A percentile compares a stretch with the other conserved stretches of the same genome.
These are phyloP conservation scores for Cercis canadensis DNA, from an alignment of 306 rosid genomes.

Conservation along the genomic window DNA sequence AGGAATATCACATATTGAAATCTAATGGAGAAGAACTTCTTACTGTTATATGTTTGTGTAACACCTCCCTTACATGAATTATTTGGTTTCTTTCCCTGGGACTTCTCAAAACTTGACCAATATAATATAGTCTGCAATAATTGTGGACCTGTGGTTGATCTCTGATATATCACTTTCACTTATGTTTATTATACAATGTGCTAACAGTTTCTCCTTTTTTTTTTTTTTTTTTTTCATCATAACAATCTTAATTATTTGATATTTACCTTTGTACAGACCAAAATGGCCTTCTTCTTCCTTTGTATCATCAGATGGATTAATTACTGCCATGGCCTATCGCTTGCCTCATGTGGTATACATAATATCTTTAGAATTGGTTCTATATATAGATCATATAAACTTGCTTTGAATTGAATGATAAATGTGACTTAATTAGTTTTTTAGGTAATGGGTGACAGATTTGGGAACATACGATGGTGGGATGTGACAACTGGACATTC, in stretches of 20 bases:
- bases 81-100: neutral
- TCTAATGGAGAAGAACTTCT: too few relatives aligned
- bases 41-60: too few relatives aligned
- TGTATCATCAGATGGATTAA: constrained; percentile 84
- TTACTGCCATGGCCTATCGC: constrained; percentile 99
- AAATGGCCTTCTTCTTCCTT: constrained; percentile 98
- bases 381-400: constrained; percentile 22
- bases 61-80: neutral
- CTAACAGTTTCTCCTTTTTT: constrained; percentile 16
- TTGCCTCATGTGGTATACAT: constrained; percentile 89
- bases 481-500: constrained; percentile 93
- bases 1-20: too few relatives aligned
- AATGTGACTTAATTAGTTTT: constrained; percentile 48
- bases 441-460: constrained; percentile 99
- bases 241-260: constrained; percentile 41
- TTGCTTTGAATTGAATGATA: constrained; percentile 41
- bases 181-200: too few relatives aligned
- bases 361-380: constrained; percentile 34
- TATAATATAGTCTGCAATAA: neutral
- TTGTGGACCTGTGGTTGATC: constrained; percentile 22
- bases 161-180: too few relatives aligned
- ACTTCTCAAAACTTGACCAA: neutral
- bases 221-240: neutral
- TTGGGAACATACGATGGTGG: constrained; percentile 97
- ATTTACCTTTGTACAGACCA: constrained; percentile 66